Percentiles rank a stretch among this genome's conserved stretches.
Conservation (phyloP, 768 basidiomycete species). For the Nidularia pulvinata region DNA sequence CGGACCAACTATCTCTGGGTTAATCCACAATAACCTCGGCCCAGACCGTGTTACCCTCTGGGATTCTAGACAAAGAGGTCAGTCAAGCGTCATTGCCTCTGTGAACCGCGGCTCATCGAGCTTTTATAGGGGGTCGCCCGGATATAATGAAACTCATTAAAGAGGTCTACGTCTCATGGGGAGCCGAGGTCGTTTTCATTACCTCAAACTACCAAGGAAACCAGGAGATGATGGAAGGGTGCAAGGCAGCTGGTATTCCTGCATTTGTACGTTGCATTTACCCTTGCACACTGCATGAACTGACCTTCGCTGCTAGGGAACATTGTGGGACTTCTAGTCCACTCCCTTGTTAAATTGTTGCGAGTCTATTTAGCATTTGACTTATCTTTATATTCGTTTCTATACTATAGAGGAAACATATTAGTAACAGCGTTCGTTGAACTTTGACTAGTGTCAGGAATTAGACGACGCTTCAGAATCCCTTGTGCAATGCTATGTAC, state of each 20-base stretch:
- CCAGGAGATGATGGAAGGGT: conserved; percentile 82
- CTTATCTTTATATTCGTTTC: no score
- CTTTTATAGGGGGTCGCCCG: conserved; percentile 57
- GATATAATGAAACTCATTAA: conserved; percentile 79
- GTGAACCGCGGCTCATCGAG: neutral
- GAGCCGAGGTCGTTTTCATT: conserved; percentile 83
- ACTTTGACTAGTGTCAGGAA: neutral
- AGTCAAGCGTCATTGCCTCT: neutral
- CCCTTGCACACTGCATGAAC: neutral
- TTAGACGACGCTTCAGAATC: neutral
- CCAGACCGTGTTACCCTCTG: conserved; percentile 75
- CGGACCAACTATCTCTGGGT: conserved; percentile 73
- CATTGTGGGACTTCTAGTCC: conserved; percentile 69
- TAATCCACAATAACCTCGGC: conserved; percentile 67
- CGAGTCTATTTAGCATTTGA: no score
- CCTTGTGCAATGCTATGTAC: neutral
- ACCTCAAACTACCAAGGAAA: conserved; percentile 82
- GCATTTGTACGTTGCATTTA: conserved; percentile 46
- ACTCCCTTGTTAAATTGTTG: neutral
- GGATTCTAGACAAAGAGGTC: conserved; percentile 75
- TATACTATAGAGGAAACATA: no score
- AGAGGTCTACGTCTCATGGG: conserved; percentile 75
- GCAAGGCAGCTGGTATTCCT: conserved; percentile 68
- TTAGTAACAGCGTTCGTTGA: no score
- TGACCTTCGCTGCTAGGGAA: conserved; percentile 36